These are phyloP conservation scores for Neurospora crassa DNA, from an alignment of 2,329 filamentous ascomycete genomes.

Conservation along the genomic window DNA sequence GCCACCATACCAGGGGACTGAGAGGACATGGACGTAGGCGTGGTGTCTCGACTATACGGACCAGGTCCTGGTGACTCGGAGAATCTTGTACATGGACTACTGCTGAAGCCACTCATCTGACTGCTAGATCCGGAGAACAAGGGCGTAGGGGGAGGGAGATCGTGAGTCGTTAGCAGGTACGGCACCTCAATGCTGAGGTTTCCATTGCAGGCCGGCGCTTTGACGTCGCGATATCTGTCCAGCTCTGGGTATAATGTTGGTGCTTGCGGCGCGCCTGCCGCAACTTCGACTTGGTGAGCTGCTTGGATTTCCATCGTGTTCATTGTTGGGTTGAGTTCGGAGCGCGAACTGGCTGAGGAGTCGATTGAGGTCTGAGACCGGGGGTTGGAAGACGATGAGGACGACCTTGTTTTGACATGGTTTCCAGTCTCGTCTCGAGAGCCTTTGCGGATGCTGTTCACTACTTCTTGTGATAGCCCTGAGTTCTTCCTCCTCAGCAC, in stretches of 20 bases:
- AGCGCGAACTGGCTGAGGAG: conserved; percentile 23
- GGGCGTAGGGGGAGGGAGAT: conserved; percentile 59
- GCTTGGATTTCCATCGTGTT: conserved; percentile 35
- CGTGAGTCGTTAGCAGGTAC: conserved; percentile 51
- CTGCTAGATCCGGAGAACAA: conserved; percentile 50
- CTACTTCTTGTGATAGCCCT: conserved; percentile 30
- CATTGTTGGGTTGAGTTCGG: conserved; percentile 32
- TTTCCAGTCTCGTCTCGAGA: conserved; percentile 25
- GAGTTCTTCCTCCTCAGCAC: conserved; percentile 42
- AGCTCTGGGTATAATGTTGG: conserved; percentile 49
- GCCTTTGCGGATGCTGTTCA: conserved; percentile 22
- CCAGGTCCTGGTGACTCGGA: conserved; percentile 62
- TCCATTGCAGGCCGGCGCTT: conserved; percentile 27
- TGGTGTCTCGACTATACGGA: conserved; percentile 66
- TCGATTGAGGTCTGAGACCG: conserved; percentile 29
- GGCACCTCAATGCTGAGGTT: conserved; percentile 35
- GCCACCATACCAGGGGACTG: conserved; percentile 56
- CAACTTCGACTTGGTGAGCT: conserved; percentile 32
- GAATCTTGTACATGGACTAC: conserved; percentile 65
- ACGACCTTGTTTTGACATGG: conserved; percentile 25
- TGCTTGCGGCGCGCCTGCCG: conserved; percentile 28
- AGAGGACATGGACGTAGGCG: conserved; percentile 68
- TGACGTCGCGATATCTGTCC: conserved; percentile 47
- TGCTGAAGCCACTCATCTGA: conserved; percentile 50
- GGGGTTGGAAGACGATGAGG: conserved; percentile 29